Percentiles rank a stretch among this genome's conserved stretches.
Conservation (phyloP, 2,329 filamentous ascomycete species). For the Pseudopyrenochaeta lycopersici region DNA sequence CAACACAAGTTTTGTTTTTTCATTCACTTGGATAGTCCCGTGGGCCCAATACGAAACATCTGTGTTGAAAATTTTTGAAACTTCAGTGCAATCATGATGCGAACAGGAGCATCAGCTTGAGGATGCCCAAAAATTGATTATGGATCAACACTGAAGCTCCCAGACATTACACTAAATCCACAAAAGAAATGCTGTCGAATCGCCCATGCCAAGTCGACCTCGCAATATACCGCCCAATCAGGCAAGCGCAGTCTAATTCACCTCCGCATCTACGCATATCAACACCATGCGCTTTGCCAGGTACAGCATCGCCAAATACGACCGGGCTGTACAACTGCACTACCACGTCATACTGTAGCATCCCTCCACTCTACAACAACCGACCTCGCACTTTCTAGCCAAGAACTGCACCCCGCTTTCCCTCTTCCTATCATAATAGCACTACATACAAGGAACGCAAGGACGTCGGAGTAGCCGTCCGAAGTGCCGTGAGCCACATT, state of each 20-base stretch:
- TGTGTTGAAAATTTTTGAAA: neutral
- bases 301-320: neutral
- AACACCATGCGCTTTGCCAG: neutral
- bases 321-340: conserved; percentile 1
- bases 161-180: neutral
- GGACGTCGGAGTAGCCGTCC: conserved; percentile 12
- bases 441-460: neutral
- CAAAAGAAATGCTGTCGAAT: neutral
- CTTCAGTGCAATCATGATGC: too few species aligned
- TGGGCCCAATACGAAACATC: neutral
- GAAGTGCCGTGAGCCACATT: neutral
- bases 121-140: neutral
- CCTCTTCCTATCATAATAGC: conserved; percentile 13
- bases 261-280: neutral
- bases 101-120: too few species aligned
- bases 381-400: conserved; percentile 24
- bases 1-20: conserved; percentile 10
- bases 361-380: neutral
- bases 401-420: conserved; percentile 38
- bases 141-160: neutral
- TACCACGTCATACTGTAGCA: conserved; percentile 7
- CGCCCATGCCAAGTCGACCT: conserved; percentile 19
- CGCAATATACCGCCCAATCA: conserved; percentile 18
- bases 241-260: conserved; percentile 9
- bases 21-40: neutral